Conservation (phyloP, 768 basidiomycete genomes). For the Termitomyces titanicus region DNA sequence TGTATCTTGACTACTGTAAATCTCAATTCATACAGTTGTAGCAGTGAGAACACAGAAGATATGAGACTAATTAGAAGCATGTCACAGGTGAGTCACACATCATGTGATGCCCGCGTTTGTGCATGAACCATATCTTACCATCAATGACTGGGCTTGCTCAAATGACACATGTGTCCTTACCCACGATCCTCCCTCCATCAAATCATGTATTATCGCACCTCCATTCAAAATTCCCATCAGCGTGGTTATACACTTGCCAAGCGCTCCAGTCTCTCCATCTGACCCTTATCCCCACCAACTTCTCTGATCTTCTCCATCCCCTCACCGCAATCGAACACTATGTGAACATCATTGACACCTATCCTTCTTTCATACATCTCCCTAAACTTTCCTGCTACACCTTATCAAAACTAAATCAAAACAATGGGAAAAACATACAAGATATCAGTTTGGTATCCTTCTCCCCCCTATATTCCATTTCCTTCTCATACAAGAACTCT, state of each 20-base stretch:
- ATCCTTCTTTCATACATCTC: neutral
- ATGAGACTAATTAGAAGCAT: too few species aligned
- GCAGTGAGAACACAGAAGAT: too few species aligned
- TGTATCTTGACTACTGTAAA: too few species aligned
- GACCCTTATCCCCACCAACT: neutral
- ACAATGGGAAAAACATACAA: neutral
- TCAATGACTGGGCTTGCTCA: neutral
- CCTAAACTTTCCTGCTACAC: neutral
- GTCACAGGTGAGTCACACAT: too few species aligned
- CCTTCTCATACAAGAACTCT: neutral
- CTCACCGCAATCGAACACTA: neutral
- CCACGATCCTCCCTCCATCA: neutral
- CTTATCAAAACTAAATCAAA: neutral
- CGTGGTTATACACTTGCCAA: neutral
- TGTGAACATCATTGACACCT: neutral
- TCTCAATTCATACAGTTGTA: too few species aligned
- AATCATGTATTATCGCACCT: neutral
- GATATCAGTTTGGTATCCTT: neutral
- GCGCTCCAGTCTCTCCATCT: neutral
- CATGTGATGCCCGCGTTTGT: too few species aligned
- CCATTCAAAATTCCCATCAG: neutral
- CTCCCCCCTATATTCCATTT: neutral
- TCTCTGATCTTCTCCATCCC: neutral
- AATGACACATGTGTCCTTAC: neutral
- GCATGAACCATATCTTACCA: too few species aligned